A percentile compares a stretch with the other conserved stretches of the same genome.
Conservation (phyloP, 2,329 filamentous ascomycete genomes). For the Chaetomium globosum region DNA sequence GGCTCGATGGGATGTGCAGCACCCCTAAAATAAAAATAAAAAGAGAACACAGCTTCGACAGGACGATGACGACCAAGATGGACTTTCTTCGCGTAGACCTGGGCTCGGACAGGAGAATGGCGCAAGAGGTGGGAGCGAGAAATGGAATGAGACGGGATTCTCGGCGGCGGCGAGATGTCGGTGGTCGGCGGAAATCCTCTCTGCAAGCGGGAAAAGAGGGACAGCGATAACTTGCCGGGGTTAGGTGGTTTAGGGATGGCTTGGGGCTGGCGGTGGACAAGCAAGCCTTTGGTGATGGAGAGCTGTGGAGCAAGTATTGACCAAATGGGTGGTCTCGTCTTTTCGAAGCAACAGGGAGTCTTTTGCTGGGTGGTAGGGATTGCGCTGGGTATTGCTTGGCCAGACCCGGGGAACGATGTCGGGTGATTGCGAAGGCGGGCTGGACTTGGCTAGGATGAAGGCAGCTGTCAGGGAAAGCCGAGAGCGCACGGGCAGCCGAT, state of each 20-base stretch:
- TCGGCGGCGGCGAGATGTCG: slow-evolving; percentile 26
- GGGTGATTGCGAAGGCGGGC: slow-evolving; percentile 1
- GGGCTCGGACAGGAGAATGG: slow-evolving; percentile 1
- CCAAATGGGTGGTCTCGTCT: slow-evolving; percentile 25
- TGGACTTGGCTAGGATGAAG: slow-evolving; percentile 13
- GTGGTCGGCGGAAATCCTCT: slow-evolving; percentile 26
- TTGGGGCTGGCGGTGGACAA: slow-evolving; percentile 26
- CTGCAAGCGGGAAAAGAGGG: slow-evolving; percentile 26
- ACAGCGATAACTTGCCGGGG: slow-evolving; percentile 18
- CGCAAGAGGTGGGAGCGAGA: neutral
- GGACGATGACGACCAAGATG: neutral
- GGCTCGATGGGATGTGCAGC: slow-evolving; percentile 22
- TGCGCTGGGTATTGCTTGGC: slow-evolving; percentile 15
- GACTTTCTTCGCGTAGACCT: slow-evolving; percentile 2
- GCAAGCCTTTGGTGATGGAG: slow-evolving; percentile 31
- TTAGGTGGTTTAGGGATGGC: slow-evolving; percentile 9
- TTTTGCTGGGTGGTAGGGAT: slow-evolving; percentile 25
- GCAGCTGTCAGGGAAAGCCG: slow-evolving; percentile 10
- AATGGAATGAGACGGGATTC: slow-evolving; percentile 6
- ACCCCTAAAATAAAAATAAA: neutral
- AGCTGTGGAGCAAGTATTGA: slow-evolving; percentile 31
- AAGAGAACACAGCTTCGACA: neutral
- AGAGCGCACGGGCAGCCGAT: slow-evolving; percentile 21
- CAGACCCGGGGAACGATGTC: slow-evolving; percentile 9
- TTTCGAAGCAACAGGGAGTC: slow-evolving; percentile 16